Evolutionary conservation across 768 basidiomycete species (phyloP), one percentile per base, ranked within the genome.

Genomic region (Hygrophoropsis aurantiaca): DNA sequence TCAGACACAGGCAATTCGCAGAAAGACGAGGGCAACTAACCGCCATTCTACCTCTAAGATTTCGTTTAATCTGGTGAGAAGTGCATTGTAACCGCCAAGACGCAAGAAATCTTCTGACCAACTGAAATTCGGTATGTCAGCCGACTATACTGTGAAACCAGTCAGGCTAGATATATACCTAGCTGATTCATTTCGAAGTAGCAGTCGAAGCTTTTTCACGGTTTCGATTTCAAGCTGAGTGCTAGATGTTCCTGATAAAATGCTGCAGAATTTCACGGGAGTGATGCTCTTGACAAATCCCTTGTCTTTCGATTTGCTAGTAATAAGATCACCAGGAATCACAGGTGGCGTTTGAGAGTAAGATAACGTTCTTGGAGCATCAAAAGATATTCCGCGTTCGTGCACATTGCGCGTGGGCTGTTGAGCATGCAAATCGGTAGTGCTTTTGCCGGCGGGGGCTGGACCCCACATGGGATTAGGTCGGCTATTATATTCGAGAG

Each of bases 1-100:
- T 26, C 37, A 7, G 43, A 36, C 18, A 18, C 18, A 18, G 16
- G 35, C 30, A 41, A 1, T 27, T 7, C 21, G 26, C 11, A 20
- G 33, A 18, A n/a, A 26, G 6, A n/a, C n/a, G n/a, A n/a, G n/a
- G n/a, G n/a, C n/a, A n/a, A 71, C 82, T 50, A 55, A 90, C 91
- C 95, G 84, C 97, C 97, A 99, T 67, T 99, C 97, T 27, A 97
- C 82, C 57, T 94, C 90, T 1, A 99, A 75, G 15, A 98, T 77
- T 66, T 99, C 94, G 49, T 93, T 90, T 19, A 98, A 69, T 44
- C 92, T 75, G 0, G 85, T 89, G 34, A 97, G 64, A 25, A 99
- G 69, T 2, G 87, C 84, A 9, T 82, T 78, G 58, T 98, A 99
- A 1, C 97, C 97, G 13, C 93, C 91, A 19, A 81, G 66, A 41